These are phyloP conservation scores for Guadua angustifolia DNA, from an alignment of 176 grass and related monocot genomes.

Conservation along the genomic window DNA sequence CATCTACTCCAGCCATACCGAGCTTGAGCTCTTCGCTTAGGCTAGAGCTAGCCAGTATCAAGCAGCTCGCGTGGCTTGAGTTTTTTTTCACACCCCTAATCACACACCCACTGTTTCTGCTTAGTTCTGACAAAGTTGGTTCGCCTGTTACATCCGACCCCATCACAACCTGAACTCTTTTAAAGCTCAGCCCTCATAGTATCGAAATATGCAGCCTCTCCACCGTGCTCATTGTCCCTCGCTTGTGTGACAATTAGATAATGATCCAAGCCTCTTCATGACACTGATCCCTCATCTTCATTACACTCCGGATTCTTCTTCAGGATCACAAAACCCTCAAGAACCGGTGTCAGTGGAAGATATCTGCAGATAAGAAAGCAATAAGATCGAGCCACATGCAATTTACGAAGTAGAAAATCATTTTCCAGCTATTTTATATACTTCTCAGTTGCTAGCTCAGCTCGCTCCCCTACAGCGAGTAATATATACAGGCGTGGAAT, in stretches of 20 bases:
- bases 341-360: conserved; percentile 53
- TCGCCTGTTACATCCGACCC: neutral
- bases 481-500: conserved; percentile 75
- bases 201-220: neutral
- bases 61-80: too few species aligned
- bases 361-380: conserved; percentile 49
- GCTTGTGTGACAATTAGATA: neutral
- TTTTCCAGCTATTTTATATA: conserved; percentile 14
- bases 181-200: neutral
- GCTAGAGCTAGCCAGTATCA: too few species aligned
- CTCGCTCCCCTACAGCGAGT: conserved; percentile 72
- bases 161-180: neutral
- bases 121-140: neutral
- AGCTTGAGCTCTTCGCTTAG: too few species aligned
- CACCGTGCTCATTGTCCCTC: neutral
- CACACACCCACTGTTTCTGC: neutral
- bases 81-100: too few species aligned
- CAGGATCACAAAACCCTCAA: conserved; percentile 78
- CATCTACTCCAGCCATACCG: too few species aligned
- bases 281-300: conserved; percentile 43
- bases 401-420: neutral
- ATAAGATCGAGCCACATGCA: neutral
- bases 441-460: conserved; percentile 81
- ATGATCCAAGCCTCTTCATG: conserved; percentile 11
- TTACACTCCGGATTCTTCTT: conserved; percentile 73